Evolutionary conservation across 495 filamentous ascomycete species (phyloP), one percentile per base, ranked within the genome.

Genomic region (Penicillium taxi): DNA sequence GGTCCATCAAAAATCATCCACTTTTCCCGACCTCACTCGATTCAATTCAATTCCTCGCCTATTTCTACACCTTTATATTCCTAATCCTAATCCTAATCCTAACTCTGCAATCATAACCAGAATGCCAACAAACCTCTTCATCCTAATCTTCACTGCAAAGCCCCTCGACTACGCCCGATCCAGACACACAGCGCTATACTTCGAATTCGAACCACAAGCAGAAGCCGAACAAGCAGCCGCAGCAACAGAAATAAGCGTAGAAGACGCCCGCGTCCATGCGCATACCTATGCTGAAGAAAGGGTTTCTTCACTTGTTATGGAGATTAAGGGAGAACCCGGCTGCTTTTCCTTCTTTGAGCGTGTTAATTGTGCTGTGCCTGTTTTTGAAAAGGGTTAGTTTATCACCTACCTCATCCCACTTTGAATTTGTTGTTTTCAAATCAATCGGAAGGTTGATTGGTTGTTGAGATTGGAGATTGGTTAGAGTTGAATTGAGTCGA

Each of bases 111-210:
- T 26, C n/a, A 35, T 8, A n/a, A 35, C 15, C 19, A 2, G 7
- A 29, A 52, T 50, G 40, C 42, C 46, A 8, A 50, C 28, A 27
- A 38, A 28, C 6, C 32, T 48, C 28, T 50, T 32, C 11, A 53
- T 53, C 26, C 41, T 53, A 17, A 39, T 56, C 23, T 45, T 45
- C 33, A 35, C 45, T 35, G 53, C 46, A 32, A 47, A 43, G 2
- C 53, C 46, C 6, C 46, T 53, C 30, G 53, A 56, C 37, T 50
- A 44, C 36, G 49, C 46, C 3, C 38, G 44, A 5, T 56, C 45
- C 30, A 27, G 53, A 20, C 53, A 56, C 26, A 37, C 53, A 27
- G 36, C 53, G 4, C 39, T 53, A 20, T 48, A 43, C 22, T 41
- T 56, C 25, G 39, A 50, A 9, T 49, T 44, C 21, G 19, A 32